A percentile compares a stretch with the other conserved stretches of the same genome.
phyloP scores from a whole-genome alignment of 1,139 yeast genomes.

The Petasospora fabianii region DNA sequence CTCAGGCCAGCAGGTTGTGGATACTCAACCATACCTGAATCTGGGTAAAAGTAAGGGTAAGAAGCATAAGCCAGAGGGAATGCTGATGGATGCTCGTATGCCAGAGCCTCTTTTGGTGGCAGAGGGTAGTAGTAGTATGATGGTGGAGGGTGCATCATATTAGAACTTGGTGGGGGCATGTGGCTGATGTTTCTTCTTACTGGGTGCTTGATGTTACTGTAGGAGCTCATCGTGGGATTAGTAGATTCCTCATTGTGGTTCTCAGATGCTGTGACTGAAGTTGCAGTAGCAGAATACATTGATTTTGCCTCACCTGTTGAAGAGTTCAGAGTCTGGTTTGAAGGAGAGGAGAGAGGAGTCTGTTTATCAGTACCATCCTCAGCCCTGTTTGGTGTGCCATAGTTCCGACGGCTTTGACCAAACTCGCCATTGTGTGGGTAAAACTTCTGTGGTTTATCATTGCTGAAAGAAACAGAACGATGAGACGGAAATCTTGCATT shows the following conservation, averaged over 20 bases:
- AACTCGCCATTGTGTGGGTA: slow-evolving; percentile 12
- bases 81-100: slow-evolving; percentile 23
- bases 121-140: slow-evolving; percentile 26
- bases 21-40: slow-evolving; percentile 21
- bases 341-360: slow-evolving; percentile 15
- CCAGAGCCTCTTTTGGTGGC: slow-evolving; percentile 21
- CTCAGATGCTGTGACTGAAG: slow-evolving; percentile 24
- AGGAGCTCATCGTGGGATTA: slow-evolving; percentile 19
- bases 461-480: slow-evolving; percentile 25
- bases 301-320: slow-evolving; percentile 26
- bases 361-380: slow-evolving; percentile 9
- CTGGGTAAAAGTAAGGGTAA: slow-evolving; percentile 26
- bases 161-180: slow-evolving; percentile 10
- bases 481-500: background rate
- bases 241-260: slow-evolving; percentile 18
- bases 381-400: slow-evolving; percentile 9
- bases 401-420: background rate
- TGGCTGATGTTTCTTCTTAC: slow-evolving; percentile 19
- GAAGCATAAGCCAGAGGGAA: slow-evolving; percentile 22
- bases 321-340: slow-evolving; percentile 16
- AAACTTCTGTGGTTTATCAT: slow-evolving; percentile 12
- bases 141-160: slow-evolving; percentile 17
- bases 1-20: slow-evolving; percentile 13
- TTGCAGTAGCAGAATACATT: slow-evolving; percentile 24
- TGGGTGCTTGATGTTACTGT: slow-evolving; percentile 11